These are phyloP conservation scores for Tulasnella sp. DNA, from an alignment of 768 basidiomycete genomes.

Conservation along the genomic window DNA sequence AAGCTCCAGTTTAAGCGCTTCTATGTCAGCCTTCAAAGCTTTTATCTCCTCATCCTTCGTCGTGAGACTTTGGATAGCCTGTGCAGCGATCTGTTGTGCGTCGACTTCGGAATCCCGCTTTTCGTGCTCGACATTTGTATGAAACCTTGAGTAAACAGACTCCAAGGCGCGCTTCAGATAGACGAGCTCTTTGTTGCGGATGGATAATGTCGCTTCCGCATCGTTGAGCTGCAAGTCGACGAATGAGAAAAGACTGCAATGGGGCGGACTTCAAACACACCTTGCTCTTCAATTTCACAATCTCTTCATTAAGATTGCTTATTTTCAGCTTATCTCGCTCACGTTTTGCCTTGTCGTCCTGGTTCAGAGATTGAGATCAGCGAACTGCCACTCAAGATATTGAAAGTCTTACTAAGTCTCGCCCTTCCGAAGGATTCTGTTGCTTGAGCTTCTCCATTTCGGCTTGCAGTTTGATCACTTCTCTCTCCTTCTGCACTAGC, in stretches of 20 bases:
- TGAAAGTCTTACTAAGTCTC: conserved; percentile 46
- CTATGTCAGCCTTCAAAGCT: conserved; percentile 28
- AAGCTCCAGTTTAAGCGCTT: conserved; percentile 31
- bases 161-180: conserved; percentile 81
- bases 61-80: conserved; percentile 54
- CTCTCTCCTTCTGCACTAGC: conserved; percentile 74
- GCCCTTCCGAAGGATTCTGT: conserved; percentile 43
- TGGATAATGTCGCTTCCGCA: conserved; percentile 34
- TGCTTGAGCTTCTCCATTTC: conserved; percentile 55
- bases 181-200: conserved; percentile 60
- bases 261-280: conserved; percentile 28
- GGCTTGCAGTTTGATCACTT: conserved; percentile 59
- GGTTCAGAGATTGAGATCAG: background rate
- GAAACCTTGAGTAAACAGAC: conserved; percentile 74
- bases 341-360: conserved; percentile 65
- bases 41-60: conserved; percentile 58
- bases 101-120: conserved; percentile 44
- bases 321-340: conserved; percentile 67
- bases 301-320: conserved; percentile 62
- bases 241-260: background rate
- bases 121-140: conserved; percentile 34
- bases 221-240: conserved; percentile 37
- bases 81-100: conserved; percentile 55
- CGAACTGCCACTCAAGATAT: background rate
- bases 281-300: conserved; percentile 55